Evolutionary conservation across 2,329 filamentous ascomycete species (phyloP).

Genomic region (Emergomyces orientalis): DNA sequence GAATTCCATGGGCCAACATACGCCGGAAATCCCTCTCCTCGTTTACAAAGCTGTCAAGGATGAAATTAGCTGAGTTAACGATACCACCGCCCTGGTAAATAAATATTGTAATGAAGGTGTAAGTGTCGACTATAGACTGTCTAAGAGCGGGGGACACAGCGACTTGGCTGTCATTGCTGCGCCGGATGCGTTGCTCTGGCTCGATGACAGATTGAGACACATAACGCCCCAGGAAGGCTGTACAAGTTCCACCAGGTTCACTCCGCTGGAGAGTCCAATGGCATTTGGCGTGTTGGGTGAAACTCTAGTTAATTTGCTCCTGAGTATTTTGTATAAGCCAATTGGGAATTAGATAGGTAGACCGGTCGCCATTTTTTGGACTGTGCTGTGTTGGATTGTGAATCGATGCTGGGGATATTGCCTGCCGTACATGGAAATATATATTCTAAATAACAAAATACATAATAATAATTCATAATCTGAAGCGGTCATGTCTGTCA

Average conservation of each 20-base stretch:
- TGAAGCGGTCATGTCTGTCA: too few relatives aligned
- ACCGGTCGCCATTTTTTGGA: too few relatives aligned
- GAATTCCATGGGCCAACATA: constrained; percentile 31
- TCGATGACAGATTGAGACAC: constrained; percentile 20
- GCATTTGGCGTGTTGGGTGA: constrained; percentile 4
- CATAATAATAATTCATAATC: too few relatives aligned
- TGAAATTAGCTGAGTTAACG: constrained; percentile 36
- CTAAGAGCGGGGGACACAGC: constrained; percentile 36
- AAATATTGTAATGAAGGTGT: constrained; percentile 36
- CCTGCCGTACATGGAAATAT: too few relatives aligned
- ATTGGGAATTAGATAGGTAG: background rate
- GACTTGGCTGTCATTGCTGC: constrained; percentile 28
- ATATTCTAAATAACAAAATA: too few relatives aligned
- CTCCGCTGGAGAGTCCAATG: constrained; percentile 13
- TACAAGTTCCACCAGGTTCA: constrained; percentile 14
- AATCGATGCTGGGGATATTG: background rate
- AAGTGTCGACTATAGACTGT: constrained; percentile 38
- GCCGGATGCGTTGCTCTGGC: constrained; percentile 25
- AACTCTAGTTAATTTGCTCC: background rate
- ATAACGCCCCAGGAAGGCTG: constrained; percentile 12
- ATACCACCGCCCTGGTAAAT: constrained; percentile 38
- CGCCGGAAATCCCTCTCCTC: constrained; percentile 41
- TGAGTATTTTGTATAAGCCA: background rate
- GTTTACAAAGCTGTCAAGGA: constrained; percentile 45
- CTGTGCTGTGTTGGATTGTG: too few relatives aligned